Evolutionary conservation across 2,329 filamentous ascomycete genomes (phyloP), one percentile per base, ranked within the genome.

Genomic region (Arthroderma uncinatum): DNA sequence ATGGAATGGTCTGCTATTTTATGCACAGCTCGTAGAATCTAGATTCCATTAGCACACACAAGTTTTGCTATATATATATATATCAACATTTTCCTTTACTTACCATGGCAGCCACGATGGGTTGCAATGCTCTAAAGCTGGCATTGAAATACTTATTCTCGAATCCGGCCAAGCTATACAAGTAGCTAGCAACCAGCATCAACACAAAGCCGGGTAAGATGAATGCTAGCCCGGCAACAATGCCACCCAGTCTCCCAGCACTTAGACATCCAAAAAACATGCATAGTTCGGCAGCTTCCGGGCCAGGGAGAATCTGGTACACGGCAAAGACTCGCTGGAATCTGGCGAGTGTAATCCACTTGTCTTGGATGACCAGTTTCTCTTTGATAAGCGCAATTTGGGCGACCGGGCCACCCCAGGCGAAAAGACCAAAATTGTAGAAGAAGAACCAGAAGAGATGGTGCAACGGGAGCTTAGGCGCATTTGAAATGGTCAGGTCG

Each of bases 361-460:
- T 53, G 9, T 33, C 48, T 16, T 53, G 48, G 4, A 53, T 8
- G 10, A 53, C 48, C 28, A 53, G 12, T 19, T 33, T 53, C 28
- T 53, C 48, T 16, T 53, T 53, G 28, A 53, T 53, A 19, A 53
- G 48, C 12, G 48, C 48, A 16, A 53, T 53, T 53, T 53, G 48
- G 16, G 48, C 48, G 8, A 53, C 48, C 14, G 48, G 48, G 14
- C 48, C 48, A 30, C 48, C 48, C 48, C 48, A 53, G 8, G 48
- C 48, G 28, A 53, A 53, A n/a, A 53, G 48, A 30, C 48, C 48
- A 25, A 53, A 53, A 19, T 53, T 33, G 25, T 53, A 53, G 23
- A 53, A 53, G 48, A 53, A 53, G 48, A 53, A 53, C 48, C 48
- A 53, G 23, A 53, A 53, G 10, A 53, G 48, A n/a, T n/a, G n/a